Evolutionary conservation across 2,329 filamentous ascomycete species (phyloP).

Genomic region (Cladosporium sp.): DNA sequence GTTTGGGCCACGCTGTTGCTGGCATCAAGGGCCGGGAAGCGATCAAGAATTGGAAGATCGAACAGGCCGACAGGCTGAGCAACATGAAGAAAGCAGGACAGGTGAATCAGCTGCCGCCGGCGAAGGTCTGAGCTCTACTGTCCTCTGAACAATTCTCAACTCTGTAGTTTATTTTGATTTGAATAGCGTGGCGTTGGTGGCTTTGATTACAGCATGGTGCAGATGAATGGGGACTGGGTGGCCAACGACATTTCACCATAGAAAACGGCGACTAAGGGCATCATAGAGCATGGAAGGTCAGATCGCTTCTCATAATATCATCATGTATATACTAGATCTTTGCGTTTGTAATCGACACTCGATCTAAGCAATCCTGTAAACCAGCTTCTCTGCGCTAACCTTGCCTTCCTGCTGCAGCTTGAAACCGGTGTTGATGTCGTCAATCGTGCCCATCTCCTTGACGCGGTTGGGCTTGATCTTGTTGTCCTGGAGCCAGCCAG

Average conservation of each 20-base stretch:
- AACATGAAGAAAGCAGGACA: background rate
- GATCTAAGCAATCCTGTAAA: slow-evolving; percentile 28
- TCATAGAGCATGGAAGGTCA: too few species aligned
- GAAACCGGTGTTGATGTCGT: slow-evolving; percentile 39
- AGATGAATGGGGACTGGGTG: background rate
- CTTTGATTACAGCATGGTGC: background rate
- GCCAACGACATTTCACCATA: background rate
- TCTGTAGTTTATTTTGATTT: slow-evolving; percentile 4
- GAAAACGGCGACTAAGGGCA: background rate
- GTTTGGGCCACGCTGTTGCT: slow-evolving; percentile 23
- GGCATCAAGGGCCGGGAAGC: slow-evolving; percentile 24
- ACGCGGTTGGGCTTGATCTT: slow-evolving; percentile 39
- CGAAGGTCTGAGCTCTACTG: slow-evolving; percentile 2
- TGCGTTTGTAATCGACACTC: background rate
- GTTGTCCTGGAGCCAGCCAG: slow-evolving; percentile 37
- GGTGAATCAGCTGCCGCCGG: background rate
- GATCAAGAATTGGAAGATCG: slow-evolving; percentile 11
- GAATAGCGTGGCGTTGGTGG: slow-evolving; percentile 11
- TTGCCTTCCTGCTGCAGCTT: slow-evolving; percentile 38
- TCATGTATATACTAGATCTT: background rate
- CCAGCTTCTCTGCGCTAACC: slow-evolving; percentile 41
- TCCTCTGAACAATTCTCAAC: background rate
- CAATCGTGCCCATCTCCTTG: slow-evolving; percentile 37
- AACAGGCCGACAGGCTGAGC: slow-evolving; percentile 6
- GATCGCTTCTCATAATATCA: background rate